phyloP scores from a whole-genome alignment of 805 yeast genomes.

The Metschnikowia aberdeeniae region DNA sequence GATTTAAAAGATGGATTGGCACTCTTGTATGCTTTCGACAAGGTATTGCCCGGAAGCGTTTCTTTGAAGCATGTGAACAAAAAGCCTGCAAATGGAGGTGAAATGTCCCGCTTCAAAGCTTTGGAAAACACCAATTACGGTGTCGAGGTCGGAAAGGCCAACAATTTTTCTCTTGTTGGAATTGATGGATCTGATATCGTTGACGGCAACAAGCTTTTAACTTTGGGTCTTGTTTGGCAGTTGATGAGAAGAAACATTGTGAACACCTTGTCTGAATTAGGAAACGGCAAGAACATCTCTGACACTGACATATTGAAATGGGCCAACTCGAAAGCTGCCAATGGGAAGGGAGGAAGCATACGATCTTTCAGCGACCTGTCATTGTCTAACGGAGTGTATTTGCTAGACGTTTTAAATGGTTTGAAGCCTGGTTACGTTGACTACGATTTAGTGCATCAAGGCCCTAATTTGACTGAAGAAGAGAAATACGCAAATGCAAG shows the following conservation, averaged over 20 bases:
- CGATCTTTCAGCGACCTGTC: slow-evolving; percentile 85
- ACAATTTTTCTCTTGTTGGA: slow-evolving; percentile 91
- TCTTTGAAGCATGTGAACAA: slow-evolving; percentile 76
- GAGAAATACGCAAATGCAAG: slow-evolving; percentile 92
- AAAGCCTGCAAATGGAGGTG: slow-evolving; percentile 70
- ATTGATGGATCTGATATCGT: slow-evolving; percentile 97
- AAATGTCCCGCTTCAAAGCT: slow-evolving; percentile 87
- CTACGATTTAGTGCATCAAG: slow-evolving; percentile 82
- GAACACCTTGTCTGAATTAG: slow-evolving; percentile 70
- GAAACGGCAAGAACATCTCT: slow-evolving; percentile 64
- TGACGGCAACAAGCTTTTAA: slow-evolving; percentile 85
- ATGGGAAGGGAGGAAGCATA: slow-evolving; percentile 69
- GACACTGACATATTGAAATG: slow-evolving; percentile 87
- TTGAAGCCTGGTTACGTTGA: slow-evolving; percentile 97
- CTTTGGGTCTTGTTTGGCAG: slow-evolving; percentile 96
- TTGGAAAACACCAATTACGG: slow-evolving; percentile 97
- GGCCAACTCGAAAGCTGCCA: slow-evolving; percentile 86
- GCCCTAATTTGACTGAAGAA: slow-evolving; percentile 60
- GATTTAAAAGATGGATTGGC: slow-evolving; percentile 92
- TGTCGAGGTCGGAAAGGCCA: slow-evolving; percentile 92
- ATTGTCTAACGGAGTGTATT: slow-evolving; percentile 71
- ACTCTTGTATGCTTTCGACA: slow-evolving; percentile 88
- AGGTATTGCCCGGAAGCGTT: slow-evolving; percentile 91
- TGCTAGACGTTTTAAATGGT: slow-evolving; percentile 88
- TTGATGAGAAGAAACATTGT: slow-evolving; percentile 95